Conservation (phyloP, 495 filamentous ascomycete species). For the Xylaria sp. region DNA sequence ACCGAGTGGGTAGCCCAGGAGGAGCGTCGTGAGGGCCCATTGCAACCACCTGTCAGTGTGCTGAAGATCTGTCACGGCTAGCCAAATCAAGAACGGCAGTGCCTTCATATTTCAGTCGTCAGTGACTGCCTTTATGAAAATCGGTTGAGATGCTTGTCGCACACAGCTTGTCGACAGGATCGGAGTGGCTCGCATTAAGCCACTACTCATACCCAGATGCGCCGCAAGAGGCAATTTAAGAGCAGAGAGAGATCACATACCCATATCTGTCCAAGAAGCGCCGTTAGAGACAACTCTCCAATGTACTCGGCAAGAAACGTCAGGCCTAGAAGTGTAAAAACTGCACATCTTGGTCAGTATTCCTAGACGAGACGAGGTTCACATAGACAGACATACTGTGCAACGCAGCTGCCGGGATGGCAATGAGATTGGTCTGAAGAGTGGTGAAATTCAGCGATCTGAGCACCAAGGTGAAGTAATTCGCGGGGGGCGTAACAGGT, state of each 20-base stretch:
- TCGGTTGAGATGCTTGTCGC: background rate
- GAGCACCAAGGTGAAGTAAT: slow-evolving; percentile 69
- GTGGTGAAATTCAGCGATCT: slow-evolving; percentile 67
- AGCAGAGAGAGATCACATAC: slow-evolving; percentile 14
- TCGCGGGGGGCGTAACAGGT: slow-evolving; percentile 57
- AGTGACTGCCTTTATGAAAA: background rate
- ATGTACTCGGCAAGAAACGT: slow-evolving; percentile 10
- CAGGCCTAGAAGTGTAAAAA: slow-evolving; percentile 2
- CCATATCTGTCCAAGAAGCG: slow-evolving; percentile 36
- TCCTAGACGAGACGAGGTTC: background rate
- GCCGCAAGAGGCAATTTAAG: background rate
- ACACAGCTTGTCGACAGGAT: background rate
- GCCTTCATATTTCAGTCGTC: background rate
- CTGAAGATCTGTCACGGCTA: slow-evolving; percentile 53
- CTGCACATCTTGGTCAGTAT: background rate
- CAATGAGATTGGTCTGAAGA: slow-evolving; percentile 62
- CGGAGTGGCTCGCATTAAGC: background rate
- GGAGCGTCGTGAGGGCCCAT: slow-evolving; percentile 62
- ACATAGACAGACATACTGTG: background rate
- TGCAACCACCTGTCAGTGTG: slow-evolving; percentile 56
- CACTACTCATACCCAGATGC: background rate
- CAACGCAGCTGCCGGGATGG: slow-evolving; percentile 1
- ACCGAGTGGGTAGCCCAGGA: slow-evolving; percentile 65
- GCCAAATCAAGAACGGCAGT: slow-evolving; percentile 60
- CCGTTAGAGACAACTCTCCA: slow-evolving; percentile 29